A percentile compares a stretch with the other conserved stretches of the same genome.
phyloP scores from a whole-genome alignment of 345 rosid genomes.

The Arabidopsis suecica region DNA sequence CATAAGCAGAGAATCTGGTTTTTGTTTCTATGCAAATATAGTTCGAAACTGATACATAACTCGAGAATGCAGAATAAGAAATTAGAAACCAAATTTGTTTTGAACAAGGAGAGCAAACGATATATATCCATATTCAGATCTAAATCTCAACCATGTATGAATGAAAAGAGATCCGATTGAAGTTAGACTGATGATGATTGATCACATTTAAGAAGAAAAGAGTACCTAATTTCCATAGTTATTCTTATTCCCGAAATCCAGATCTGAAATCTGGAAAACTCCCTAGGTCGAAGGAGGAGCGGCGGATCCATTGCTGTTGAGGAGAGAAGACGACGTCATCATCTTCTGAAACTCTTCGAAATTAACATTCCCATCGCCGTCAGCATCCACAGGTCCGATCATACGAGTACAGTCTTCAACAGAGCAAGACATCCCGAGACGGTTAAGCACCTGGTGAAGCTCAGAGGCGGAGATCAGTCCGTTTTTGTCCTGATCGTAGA shows the following conservation, averaged over 20 bases:
- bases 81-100: neutral
- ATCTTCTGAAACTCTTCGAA: constrained; percentile 81
- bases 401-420: constrained; percentile 67
- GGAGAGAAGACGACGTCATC: constrained; percentile 58
- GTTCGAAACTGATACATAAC: neutral
- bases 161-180: constrained; percentile 13
- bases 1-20: neutral
- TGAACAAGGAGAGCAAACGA: constrained; percentile 14
- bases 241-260: constrained; percentile 19
- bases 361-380: constrained; percentile 87
- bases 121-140: constrained; percentile 5
- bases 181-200: constrained; percentile 26
- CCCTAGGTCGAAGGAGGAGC: neutral
- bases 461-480: constrained; percentile 77
- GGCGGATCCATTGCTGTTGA: constrained; percentile 19
- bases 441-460: constrained; percentile 69
- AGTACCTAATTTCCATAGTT: neutral
- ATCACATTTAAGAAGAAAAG: neutral
- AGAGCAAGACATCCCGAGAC: constrained; percentile 69
- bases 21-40: neutral
- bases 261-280: neutral
- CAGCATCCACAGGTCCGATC: constrained; percentile 77
- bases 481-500: constrained; percentile 79
- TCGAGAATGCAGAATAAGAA: neutral
- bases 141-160: constrained; percentile 5